Percentiles rank a stretch among this genome's conserved stretches.
Evolutionary conservation across 2,329 filamentous ascomycete species (phyloP).

Genomic region (Fusarium sp.): DNA sequence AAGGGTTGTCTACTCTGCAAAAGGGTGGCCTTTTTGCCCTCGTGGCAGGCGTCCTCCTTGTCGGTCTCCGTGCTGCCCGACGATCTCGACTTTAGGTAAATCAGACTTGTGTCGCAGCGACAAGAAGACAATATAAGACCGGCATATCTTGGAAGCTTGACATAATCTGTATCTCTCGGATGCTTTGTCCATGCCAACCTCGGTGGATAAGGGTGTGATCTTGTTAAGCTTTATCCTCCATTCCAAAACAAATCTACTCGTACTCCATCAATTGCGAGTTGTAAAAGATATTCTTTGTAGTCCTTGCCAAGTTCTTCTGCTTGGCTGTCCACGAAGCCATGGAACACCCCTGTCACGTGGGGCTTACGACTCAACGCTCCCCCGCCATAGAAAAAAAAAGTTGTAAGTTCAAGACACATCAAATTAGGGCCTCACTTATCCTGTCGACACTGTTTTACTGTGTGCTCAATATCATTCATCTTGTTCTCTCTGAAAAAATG

Average conservation of each 20-base stretch:
- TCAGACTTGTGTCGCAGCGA: constrained; percentile 7
- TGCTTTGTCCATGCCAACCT: background rate
- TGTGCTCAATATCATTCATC: background rate
- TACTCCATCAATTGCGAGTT: background rate
- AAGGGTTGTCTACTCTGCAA: constrained; percentile 38
- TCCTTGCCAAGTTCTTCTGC: background rate
- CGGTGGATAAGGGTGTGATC: background rate
- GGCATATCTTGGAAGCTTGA: constrained; percentile 5
- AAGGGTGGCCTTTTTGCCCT: constrained; percentile 37
- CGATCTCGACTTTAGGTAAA: constrained; percentile 33
- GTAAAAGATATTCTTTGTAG: background rate
- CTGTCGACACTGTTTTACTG: background rate
- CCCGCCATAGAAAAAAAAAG: constrained; percentile 45
- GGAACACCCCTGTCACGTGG: constrained; percentile 42
- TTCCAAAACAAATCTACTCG: background rate
- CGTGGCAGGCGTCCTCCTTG: constrained; percentile 32
- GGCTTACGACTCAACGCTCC: constrained; percentile 18
- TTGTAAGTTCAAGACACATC: constrained; percentile 41
- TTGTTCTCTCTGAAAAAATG: constrained; percentile 65
- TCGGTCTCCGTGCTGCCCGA: constrained; percentile 37
- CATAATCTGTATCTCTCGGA: background rate
- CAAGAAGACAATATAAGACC: constrained; percentile 27
- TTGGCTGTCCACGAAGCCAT: constrained; percentile 4
- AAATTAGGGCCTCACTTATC: constrained; percentile 4
- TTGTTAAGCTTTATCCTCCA: background rate